Evolutionary conservation across 805 yeast species (phyloP).

Genomic region (Hanseniaspora valbyensis): DNA sequence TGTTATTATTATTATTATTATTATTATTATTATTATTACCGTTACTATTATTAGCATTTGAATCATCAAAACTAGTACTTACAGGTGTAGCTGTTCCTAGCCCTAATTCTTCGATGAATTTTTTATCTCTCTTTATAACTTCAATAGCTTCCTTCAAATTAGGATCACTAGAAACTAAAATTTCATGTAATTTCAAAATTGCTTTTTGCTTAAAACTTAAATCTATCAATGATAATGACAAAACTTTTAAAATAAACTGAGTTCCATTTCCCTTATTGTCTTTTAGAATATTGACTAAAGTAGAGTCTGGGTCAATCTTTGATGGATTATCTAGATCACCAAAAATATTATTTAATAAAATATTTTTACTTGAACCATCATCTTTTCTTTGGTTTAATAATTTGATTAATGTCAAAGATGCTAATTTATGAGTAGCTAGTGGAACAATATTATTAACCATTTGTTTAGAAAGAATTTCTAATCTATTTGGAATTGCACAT

Average conservation of each 20-base stretch:
- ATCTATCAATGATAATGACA: conserved; percentile 61
- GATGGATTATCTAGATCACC: conserved; percentile 33
- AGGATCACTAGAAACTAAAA: conserved; percentile 49
- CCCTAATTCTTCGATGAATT: conserved; percentile 88
- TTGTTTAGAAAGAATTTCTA: conserved; percentile 50
- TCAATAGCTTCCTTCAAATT: conserved; percentile 26
- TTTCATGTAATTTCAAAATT: conserved; percentile 48
- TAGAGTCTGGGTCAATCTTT: conserved; percentile 19
- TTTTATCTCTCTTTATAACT: conserved; percentile 58
- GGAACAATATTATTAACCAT: conserved; percentile 51
- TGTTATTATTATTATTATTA: not conserved
- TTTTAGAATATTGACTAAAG: conserved; percentile 16
- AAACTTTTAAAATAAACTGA: conserved; percentile 65
- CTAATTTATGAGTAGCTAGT: conserved; percentile 71
- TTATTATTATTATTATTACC: not conserved
- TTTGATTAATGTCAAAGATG: conserved; percentile 70
- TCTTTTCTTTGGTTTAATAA: conserved; percentile 61
- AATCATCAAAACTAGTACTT: not conserved
- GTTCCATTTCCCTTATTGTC: conserved; percentile 42
- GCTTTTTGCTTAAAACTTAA: conserved; percentile 47
- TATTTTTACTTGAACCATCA: conserved; percentile 42
- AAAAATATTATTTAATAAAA: conserved; percentile 55
- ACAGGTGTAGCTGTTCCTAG: conserved; percentile 27
- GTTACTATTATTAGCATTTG: not conserved
- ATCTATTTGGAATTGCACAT: conserved; percentile 54